Evolutionary conservation across 2,329 filamentous ascomycete genomes (phyloP).

Genomic region (Alternaria angustiovoidea): DNA sequence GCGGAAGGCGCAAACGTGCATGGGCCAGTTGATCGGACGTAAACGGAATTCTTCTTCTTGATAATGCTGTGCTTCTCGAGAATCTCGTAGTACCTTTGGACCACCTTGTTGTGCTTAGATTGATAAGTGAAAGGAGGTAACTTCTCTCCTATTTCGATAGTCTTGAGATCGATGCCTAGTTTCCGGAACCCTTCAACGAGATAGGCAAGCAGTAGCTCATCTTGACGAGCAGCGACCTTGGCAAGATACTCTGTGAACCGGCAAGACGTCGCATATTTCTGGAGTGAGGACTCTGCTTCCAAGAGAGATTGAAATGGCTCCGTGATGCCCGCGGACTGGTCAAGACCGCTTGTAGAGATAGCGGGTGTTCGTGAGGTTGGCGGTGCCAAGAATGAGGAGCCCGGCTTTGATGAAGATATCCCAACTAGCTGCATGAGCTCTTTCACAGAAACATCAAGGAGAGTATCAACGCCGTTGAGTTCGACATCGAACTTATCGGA

Average conservation of each 20-base stretch:
- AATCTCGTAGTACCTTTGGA: constrained; percentile 16
- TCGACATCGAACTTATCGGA: constrained; percentile 14
- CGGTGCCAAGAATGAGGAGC: neutral
- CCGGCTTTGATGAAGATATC: neutral
- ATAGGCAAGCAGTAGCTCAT: constrained; percentile 24
- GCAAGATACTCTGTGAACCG: constrained; percentile 14
- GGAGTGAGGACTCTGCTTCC: constrained; percentile 1
- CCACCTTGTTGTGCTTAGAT: constrained; percentile 15
- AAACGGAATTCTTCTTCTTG: constrained; percentile 1
- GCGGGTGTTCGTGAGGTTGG: neutral
- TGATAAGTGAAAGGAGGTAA: constrained; percentile 14
- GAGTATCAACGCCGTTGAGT: constrained; percentile 6
- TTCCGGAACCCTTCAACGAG: constrained; percentile 22
- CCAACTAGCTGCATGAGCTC: constrained; percentile 7
- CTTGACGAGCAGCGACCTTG: constrained; percentile 12
- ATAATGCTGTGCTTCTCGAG: constrained; percentile 17
- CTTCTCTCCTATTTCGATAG: constrained; percentile 3
- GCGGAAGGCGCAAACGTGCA: constrained; percentile 1
- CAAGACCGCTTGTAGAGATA: neutral
- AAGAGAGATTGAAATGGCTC: constrained; percentile 12
- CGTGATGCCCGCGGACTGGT: neutral
- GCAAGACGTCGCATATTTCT: constrained; percentile 5
- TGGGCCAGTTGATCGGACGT: constrained; percentile 1
- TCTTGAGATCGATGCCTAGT: constrained; percentile 15
- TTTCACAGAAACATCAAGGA: constrained; percentile 14